Conservation (phyloP, 2,329 filamentous ascomycete genomes). For the Fusarium ramigenum region DNA sequence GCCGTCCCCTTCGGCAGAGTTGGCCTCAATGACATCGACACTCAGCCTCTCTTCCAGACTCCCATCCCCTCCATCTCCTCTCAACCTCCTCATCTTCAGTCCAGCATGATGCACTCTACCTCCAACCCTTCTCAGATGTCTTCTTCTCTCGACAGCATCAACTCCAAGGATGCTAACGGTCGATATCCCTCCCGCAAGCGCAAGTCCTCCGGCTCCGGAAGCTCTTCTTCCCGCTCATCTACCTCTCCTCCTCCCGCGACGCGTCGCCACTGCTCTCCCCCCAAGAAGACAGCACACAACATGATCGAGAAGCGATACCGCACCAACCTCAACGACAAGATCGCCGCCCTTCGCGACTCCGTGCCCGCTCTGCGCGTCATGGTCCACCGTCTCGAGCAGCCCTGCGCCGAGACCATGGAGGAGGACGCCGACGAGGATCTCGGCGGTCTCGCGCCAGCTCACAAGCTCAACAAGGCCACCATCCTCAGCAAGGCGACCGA, state of each 20-base stretch:
- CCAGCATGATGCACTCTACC: constrained; percentile 31
- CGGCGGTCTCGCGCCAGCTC: constrained; percentile 81
- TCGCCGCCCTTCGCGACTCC: constrained; percentile 86
- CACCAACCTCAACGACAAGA: constrained; percentile 95
- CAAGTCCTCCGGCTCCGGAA: constrained; percentile 46
- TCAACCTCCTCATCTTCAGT: constrained; percentile 37
- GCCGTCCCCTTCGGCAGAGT: constrained; percentile 42
- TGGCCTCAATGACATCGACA: constrained; percentile 42
- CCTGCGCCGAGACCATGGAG: constrained; percentile 64
- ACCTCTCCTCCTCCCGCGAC: constrained; percentile 51
- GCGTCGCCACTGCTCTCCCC: constrained; percentile 43
- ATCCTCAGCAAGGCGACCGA: constrained; percentile 59
- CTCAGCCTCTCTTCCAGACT: constrained; percentile 43
- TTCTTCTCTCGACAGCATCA: constrained; percentile 11
- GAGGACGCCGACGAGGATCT: constrained; percentile 73
- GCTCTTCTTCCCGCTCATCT: constrained; percentile 47
- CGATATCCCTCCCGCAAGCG: constrained; percentile 46
- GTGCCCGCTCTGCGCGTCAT: constrained; percentile 87
- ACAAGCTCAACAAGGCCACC: constrained; percentile 94
- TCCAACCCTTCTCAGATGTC: constrained; percentile 36
- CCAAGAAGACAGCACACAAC: constrained; percentile 93
- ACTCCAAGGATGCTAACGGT: constrained; percentile 32
- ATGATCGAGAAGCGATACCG: constrained; percentile 97
- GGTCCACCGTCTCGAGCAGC: constrained; percentile 66
- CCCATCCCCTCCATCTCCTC: constrained; percentile 42